A percentile compares a stretch with the other conserved stretches of the same genome.
Evolutionary conservation across 805 yeast species (phyloP).

Genomic region (Yamadazyma paraphyllophila): DNA sequence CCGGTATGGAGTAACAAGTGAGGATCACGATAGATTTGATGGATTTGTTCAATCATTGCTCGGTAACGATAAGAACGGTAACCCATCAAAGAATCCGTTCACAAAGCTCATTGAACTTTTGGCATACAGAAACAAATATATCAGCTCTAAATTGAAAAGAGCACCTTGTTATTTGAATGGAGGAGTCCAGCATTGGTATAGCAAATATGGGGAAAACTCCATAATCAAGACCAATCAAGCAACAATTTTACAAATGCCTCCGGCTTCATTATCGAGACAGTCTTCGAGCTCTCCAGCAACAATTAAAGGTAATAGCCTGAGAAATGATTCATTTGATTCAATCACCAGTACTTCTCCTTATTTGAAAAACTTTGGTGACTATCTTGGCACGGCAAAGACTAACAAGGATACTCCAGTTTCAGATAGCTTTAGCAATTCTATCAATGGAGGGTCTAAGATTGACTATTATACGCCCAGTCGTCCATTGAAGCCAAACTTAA

Average conservation of each 20-base stretch:
- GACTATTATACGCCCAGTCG: slow-evolving; percentile 11
- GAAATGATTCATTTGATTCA: slow-evolving; percentile 8
- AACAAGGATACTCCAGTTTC: slow-evolving; percentile 19
- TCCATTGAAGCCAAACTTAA: slow-evolving; percentile 11
- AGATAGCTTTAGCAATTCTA: slow-evolving; percentile 10
- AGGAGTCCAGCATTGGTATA: slow-evolving; percentile 36
- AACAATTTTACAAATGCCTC: slow-evolving; percentile 16
- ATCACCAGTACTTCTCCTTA: slow-evolving; percentile 20
- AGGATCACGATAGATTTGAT: slow-evolving; percentile 28
- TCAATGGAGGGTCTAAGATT: background rate
- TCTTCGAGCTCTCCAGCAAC: slow-evolving; percentile 10
- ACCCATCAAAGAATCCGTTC: slow-evolving; percentile 57
- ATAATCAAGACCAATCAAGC: slow-evolving; percentile 16
- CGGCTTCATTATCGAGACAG: slow-evolving; percentile 18
- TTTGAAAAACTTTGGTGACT: slow-evolving; percentile 30
- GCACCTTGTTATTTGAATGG: slow-evolving; percentile 37
- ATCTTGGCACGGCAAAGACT: slow-evolving; percentile 27
- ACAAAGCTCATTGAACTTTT: slow-evolving; percentile 40
- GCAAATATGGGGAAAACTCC: slow-evolving; percentile 26
- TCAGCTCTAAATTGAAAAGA: slow-evolving; percentile 31
- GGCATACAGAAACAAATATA: slow-evolving; percentile 29
- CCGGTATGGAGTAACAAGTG: slow-evolving; percentile 29
- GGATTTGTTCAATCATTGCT: slow-evolving; percentile 33
- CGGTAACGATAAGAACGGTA: slow-evolving; percentile 33
- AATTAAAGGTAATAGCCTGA: slow-evolving; percentile 5